These are phyloP conservation scores for Venturia effusa DNA, from an alignment of 2,329 filamentous ascomycete species.

Conservation along the genomic window DNA sequence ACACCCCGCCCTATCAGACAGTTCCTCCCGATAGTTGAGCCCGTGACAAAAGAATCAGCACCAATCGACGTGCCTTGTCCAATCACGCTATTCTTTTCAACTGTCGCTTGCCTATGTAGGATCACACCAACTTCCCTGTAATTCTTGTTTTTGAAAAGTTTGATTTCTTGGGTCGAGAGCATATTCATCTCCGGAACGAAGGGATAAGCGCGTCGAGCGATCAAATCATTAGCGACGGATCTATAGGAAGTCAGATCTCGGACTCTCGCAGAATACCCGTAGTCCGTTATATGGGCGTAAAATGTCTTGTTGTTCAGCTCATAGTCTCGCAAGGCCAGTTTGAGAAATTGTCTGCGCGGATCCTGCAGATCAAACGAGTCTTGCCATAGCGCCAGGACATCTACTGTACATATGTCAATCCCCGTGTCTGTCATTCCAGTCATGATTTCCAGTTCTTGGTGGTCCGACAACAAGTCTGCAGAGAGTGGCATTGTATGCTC, in stretches of 20 bases:
- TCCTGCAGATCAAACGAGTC: conserved; percentile 97
- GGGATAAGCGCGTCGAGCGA: conserved; percentile 79
- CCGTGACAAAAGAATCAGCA: conserved; percentile 55
- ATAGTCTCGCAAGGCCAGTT: conserved; percentile 90
- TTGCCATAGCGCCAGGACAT: conserved; percentile 88
- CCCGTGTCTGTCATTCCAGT: conserved; percentile 86
- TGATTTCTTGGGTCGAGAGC: conserved; percentile 18
- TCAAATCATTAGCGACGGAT: conserved; percentile 74
- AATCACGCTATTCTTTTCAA: conserved; percentile 61
- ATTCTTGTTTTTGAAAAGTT: conserved; percentile 55
- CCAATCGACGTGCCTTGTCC: conserved; percentile 69
- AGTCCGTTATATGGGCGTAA: conserved; percentile 72
- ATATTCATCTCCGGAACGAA: conserved; percentile 48
- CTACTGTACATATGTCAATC: conserved; percentile 95
- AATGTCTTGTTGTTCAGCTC: conserved; percentile 97
- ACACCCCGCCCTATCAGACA: conserved; percentile 84
- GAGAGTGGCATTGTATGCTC: conserved; percentile 59
- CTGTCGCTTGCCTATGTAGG: conserved; percentile 58
- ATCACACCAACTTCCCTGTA: conserved; percentile 72
- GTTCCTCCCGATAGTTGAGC: conserved; percentile 71
- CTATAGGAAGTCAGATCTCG: conserved; percentile 84
- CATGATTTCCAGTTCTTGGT: conserved; percentile 66
- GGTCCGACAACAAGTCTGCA: conserved; percentile 52
- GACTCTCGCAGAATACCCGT: conserved; percentile 78
- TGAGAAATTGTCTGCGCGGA: conserved; percentile 77